Conservation (phyloP, 75 land plant genomes). For the Gnetum montanum region DNA sequence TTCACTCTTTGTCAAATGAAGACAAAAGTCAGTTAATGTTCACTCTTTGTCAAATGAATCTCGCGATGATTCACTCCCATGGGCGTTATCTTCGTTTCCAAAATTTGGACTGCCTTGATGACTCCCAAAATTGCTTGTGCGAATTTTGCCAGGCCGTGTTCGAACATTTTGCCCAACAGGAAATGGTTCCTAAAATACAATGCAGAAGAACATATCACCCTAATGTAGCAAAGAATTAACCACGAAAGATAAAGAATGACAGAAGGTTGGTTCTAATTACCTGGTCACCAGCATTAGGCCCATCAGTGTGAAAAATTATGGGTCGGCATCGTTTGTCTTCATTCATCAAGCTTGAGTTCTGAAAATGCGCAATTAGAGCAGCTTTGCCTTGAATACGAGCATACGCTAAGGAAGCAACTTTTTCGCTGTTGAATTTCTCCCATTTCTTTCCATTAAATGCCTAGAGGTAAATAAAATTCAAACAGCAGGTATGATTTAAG, state of each 20-base stretch:
- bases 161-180: slow-evolving; percentile 59
- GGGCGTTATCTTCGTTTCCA: slow-evolving; percentile 20
- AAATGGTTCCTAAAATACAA: slow-evolving; percentile 62
- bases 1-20: too few species aligned
- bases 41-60: slow-evolving; percentile 13
- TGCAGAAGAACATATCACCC: background rate
- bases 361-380: slow-evolving; percentile 88
- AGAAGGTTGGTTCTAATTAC: slow-evolving; percentile 20
- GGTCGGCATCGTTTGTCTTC: slow-evolving; percentile 93
- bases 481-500: background rate
- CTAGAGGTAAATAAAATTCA: slow-evolving; percentile 24
- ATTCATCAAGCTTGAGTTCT: slow-evolving; percentile 91
- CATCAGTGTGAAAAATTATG: slow-evolving; percentile 79
- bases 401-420: slow-evolving; percentile 89
- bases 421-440: slow-evolving; percentile 95
- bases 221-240: background rate
- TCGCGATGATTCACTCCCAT: slow-evolving; percentile 16
- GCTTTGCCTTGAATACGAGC: slow-evolving; percentile 86
- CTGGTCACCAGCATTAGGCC: slow-evolving; percentile 90
- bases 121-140: slow-evolving; percentile 21
- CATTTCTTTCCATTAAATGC: slow-evolving; percentile 86
- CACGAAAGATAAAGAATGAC: background rate
- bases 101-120: slow-evolving; percentile 30
- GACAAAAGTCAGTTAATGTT: too few species aligned
- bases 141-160: slow-evolving; percentile 30